Evolutionary conservation across 2,329 filamentous ascomycete genomes (phyloP).

Genomic region (Sclerotinia spermophila): DNA sequence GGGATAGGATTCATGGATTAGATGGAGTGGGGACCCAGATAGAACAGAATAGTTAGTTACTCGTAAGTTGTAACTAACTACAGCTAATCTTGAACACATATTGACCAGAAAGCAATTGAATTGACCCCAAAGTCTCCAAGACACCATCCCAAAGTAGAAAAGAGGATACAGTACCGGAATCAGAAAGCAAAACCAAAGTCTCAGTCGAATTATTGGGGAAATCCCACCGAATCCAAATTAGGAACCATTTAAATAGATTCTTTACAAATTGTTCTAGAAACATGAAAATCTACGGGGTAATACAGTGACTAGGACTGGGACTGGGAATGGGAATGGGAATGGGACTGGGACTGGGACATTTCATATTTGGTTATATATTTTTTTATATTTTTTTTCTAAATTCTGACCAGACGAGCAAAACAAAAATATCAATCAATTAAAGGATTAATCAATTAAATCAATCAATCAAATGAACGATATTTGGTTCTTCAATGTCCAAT

Average conservation of each 20-base stretch:
- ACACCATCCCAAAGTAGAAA: slow-evolving; percentile 9
- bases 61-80: background rate
- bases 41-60: background rate
- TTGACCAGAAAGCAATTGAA: background rate
- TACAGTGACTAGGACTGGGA: background rate
- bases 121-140: background rate
- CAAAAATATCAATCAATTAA: background rate
- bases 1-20: background rate
- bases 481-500: background rate
- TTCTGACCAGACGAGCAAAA: slow-evolving; percentile 11
- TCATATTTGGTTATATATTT: too few relatives aligned
- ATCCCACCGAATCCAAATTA: background rate
- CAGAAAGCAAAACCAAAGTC: slow-evolving; percentile 11
- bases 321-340: background rate
- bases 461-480: too few relatives aligned
- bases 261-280: slow-evolving; percentile 14
- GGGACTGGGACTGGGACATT: slow-evolving; percentile 1
- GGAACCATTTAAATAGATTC: slow-evolving; percentile 14
- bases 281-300: slow-evolving; percentile 13
- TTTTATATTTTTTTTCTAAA: too few relatives aligned
- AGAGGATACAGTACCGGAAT: background rate
- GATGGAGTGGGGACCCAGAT: background rate
- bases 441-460: background rate
- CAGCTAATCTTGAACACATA: background rate
- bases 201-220: slow-evolving; percentile 1